These are phyloP conservation scores for Telopea speciosissima DNA, from an alignment of 177 flowering plant species.

Conservation along the genomic window DNA sequence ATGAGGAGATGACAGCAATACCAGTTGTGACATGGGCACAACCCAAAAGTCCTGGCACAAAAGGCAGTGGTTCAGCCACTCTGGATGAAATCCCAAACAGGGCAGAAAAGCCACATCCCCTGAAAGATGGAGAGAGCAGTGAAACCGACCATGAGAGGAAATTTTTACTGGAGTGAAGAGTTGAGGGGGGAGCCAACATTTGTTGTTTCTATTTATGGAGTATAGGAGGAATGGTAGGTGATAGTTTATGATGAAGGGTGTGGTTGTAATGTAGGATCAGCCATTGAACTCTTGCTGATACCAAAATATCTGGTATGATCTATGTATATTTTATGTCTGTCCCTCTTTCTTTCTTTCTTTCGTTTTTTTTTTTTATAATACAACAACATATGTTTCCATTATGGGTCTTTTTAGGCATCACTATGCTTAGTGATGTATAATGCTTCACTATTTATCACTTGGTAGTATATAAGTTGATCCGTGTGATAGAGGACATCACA, in stretches of 20 bases:
- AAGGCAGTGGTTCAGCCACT: neutral
- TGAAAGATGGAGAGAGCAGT: slow-evolving; percentile 17
- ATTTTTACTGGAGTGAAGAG: neutral
- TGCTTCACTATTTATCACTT: too few relatives aligned
- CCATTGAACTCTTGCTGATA: neutral
- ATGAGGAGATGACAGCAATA: slow-evolving; percentile 34
- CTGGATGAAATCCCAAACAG: slow-evolving; percentile 2
- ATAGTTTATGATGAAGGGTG: neutral
- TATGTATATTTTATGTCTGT: neutral
- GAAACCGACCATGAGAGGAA: slow-evolving; percentile 13
- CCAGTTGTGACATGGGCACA: slow-evolving; percentile 6
- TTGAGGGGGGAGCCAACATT: neutral
- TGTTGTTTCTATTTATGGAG: neutral
- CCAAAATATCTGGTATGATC: neutral
- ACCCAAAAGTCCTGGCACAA: slow-evolving; percentile 19
- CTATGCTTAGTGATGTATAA: too few relatives aligned
- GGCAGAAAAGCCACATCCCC: slow-evolving; percentile 11
- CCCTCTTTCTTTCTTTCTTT: neutral
- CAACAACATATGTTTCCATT: neutral
- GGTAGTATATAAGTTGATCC: too few relatives aligned
- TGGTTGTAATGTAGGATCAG: neutral
- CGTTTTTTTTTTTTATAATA: too few relatives aligned
- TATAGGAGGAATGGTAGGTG: neutral
- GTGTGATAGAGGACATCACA: too few relatives aligned
- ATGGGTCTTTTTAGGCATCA: too few relatives aligned